Conservation (phyloP, 768 basidiomycete genomes). For the Hygrophoropsis aurantiaca region DNA sequence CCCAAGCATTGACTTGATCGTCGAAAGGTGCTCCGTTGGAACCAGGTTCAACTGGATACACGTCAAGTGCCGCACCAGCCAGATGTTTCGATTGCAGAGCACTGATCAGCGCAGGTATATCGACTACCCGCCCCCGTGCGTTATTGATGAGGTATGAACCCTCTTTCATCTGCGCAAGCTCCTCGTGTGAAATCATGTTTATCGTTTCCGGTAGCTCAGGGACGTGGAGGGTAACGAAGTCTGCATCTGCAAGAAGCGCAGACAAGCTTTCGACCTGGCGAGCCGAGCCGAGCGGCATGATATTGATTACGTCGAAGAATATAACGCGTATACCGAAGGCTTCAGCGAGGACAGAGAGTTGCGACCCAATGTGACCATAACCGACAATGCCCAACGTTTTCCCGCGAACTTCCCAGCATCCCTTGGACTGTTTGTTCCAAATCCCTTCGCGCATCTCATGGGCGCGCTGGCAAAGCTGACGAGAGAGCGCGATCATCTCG, state of each 20-base stretch:
- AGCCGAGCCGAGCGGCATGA: constrained; percentile 97
- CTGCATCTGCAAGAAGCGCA: constrained; percentile 72
- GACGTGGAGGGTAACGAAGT: constrained; percentile 95
- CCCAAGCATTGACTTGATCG: constrained; percentile 85
- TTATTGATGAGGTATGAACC: constrained; percentile 98
- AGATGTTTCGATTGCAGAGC: constrained; percentile 85
- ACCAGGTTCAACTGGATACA: constrained; percentile 92
- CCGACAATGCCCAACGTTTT: constrained; percentile 98
- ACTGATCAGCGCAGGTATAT: constrained; percentile 85
- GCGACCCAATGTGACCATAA: constrained; percentile 97
- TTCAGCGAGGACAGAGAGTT: constrained; percentile 95
- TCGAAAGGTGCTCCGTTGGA: constrained; percentile 90
- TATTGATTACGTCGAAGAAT: constrained; percentile 92
- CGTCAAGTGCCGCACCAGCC: constrained; percentile 87
- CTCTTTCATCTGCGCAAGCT: constrained; percentile 90
- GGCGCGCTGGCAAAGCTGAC: constrained; percentile 88
- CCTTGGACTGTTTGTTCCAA: constrained; percentile 99
- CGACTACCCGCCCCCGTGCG: constrained; percentile 92
- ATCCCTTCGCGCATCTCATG: constrained; percentile 84
- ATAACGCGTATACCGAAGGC: constrained; percentile 94
- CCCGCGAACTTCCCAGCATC: constrained; percentile 97
- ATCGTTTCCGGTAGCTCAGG: constrained; percentile 95
- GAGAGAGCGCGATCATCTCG: constrained; percentile 91
- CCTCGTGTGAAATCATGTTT: constrained; percentile 80
- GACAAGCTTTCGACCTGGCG: constrained; percentile 82